Evolutionary conservation across 75 land plant genomes (phyloP).

Genomic region (Azolla pinnata): DNA sequence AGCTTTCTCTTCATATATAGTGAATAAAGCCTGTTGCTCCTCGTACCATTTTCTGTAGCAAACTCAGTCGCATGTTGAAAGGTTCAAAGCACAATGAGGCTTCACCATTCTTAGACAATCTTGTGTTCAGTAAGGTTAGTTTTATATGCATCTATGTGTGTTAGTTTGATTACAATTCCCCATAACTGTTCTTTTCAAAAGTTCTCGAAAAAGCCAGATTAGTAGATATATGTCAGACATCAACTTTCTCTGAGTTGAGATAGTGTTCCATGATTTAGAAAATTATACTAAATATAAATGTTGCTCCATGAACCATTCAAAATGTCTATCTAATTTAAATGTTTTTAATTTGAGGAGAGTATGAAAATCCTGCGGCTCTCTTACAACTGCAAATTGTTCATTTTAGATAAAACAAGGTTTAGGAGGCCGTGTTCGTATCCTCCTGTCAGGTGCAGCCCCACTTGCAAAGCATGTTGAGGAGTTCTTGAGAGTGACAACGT

Average conservation of each 20-base stretch:
- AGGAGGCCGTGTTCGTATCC: constrained; percentile 87
- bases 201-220: no score
- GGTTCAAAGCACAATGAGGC: constrained; percentile 71
- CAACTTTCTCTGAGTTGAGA: no score
- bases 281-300: neutral
- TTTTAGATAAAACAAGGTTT: constrained; percentile 60
- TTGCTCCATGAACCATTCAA: no score
- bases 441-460: constrained; percentile 96
- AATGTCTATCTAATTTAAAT: no score
- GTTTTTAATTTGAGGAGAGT: no score
- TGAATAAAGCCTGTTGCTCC: neutral
- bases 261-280: no score
- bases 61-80: constrained; percentile 36
- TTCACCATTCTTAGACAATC: constrained; percentile 59
- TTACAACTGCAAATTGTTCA: no score
- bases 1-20: neutral
- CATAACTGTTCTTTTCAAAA: no score
- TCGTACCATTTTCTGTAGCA: neutral
- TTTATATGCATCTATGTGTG: no score
- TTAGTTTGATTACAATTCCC: no score
- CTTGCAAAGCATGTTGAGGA: constrained; percentile 83
- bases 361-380: no score
- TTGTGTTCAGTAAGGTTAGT: constrained; percentile 86
- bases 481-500: constrained; percentile 72
- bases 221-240: no score